A percentile compares a stretch with the other conserved stretches of the same genome.
Evolutionary conservation across 73 alveolate genomes (phyloP).

Genomic region (Symbiodinium natans): DNA sequence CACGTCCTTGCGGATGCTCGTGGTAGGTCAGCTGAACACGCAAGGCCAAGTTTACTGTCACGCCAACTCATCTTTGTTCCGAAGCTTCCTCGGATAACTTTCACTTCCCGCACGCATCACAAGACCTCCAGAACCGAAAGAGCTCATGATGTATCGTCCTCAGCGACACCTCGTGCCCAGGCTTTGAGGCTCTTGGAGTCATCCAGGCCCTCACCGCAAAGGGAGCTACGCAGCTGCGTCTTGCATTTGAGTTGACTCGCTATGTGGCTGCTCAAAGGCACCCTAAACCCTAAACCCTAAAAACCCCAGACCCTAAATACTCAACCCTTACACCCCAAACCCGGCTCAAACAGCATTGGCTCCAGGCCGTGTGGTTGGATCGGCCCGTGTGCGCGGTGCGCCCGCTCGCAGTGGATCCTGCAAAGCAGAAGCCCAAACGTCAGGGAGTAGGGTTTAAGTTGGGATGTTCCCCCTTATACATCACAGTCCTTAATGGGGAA

Average conservation of each 20-base stretch:
- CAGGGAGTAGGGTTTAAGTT: too few species aligned
- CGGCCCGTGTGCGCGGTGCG: neutral
- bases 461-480: too few species aligned
- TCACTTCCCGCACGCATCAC: neutral
- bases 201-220: neutral
- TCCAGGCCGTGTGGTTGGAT: neutral
- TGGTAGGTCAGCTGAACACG: too few species aligned
- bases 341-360: neutral
- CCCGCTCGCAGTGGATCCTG: neutral
- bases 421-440: too few species aligned
- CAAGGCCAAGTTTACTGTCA: neutral
- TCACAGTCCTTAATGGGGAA: too few species aligned
- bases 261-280: neutral
- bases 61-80: neutral
- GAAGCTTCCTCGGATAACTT: too few species aligned
- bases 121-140: neutral
- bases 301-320: too few species aligned
- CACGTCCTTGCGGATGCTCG: neutral
- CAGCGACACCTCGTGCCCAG: neutral
- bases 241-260: neutral
- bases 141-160: neutral
- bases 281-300: too few species aligned
- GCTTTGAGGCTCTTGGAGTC: slow-evolving; percentile 5
- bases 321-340: too few species aligned
- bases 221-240: neutral